Evolutionary conservation across 192 early-diverging fungal species (phyloP).

Genomic region (Hyaloraphidium curvatum): DNA sequence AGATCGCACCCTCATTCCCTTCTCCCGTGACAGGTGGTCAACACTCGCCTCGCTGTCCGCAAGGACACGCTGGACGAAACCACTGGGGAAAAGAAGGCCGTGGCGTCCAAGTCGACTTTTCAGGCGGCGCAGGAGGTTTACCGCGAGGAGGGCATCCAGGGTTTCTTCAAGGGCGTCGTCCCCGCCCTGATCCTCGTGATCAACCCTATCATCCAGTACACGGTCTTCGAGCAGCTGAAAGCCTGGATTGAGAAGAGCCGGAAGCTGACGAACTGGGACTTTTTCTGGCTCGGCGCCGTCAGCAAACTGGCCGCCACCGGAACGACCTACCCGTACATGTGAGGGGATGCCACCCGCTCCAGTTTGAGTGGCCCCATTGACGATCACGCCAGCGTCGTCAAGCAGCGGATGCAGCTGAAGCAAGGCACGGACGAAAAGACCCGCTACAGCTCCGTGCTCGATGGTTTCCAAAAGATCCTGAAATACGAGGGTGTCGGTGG

Average conservation of each 20-base stretch:
- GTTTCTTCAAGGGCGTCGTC: slow-evolving; percentile 79
- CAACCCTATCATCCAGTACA: slow-evolving; percentile 99
- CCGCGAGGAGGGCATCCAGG: slow-evolving; percentile 65
- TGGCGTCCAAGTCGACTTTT: slow-evolving; percentile 21
- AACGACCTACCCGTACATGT: slow-evolving; percentile 97
- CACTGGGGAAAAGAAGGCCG: slow-evolving; percentile 18
- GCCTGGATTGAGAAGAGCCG: slow-evolving; percentile 33
- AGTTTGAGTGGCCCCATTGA: background rate
- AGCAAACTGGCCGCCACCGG: slow-evolving; percentile 85
- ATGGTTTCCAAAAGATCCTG: slow-evolving; percentile 86
- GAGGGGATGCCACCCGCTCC: slow-evolving; percentile 9
- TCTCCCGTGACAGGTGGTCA: too few species aligned
- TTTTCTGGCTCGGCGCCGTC: slow-evolving; percentile 89
- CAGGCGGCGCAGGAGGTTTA: slow-evolving; percentile 53
- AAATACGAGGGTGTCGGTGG: slow-evolving; percentile 68
- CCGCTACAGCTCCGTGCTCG: slow-evolving; percentile 60
- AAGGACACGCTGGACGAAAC: slow-evolving; percentile 33
- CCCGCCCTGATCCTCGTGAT: slow-evolving; percentile 95
- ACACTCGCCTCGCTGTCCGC: slow-evolving; percentile 76
- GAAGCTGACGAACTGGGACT: slow-evolving; percentile 61
- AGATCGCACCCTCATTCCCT: too few species aligned
- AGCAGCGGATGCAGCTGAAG: slow-evolving; percentile 94
- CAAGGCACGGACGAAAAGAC: slow-evolving; percentile 54
- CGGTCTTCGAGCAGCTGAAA: slow-evolving; percentile 90
- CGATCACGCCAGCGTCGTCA: slow-evolving; percentile 47